Evolutionary conservation across 192 early-diverging fungal species (phyloP), one percentile per base, ranked within the genome.

Genomic region (Linnemannia zychae): DNA sequence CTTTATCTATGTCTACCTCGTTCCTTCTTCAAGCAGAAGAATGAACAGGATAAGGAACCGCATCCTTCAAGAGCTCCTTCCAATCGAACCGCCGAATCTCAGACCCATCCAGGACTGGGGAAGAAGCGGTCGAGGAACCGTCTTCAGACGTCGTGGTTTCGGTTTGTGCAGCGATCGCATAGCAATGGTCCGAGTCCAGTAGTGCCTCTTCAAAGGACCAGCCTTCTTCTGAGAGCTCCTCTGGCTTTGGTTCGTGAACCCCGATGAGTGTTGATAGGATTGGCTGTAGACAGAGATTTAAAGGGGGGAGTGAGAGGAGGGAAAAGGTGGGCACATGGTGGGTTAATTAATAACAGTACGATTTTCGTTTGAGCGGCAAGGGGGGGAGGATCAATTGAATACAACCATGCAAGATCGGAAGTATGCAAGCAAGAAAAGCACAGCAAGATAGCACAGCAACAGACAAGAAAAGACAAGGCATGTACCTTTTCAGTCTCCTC

Each of bases 191-290:
- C 4, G 65, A 67, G 47, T 77, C 75, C 33, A 77, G 34, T 18
- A 77, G 36, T 13, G 75, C 75, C 34, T 77, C 75, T 48, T 77
- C 75, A 70, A 77, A 77, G 44, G 75, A 69, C 75, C 75, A 77
- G 31, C 66, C 75, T 53, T 77, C 49, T 50, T 70, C 75, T 76
- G 74, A 63, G 22, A 69, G 75, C 46, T 50, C 22, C 49, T 77
- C 67, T n/a, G 67, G 67, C 38, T 53, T 77, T 33, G 75, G 67
- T 17, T 69, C 75, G 47, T 77, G 65, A 22, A 69, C 75, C 4
- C 68, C 66, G 2, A 77, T 69, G 48, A 48, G 22, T 6, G 75
- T 77, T 24, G 75, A 53, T 18, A 77, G 49, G 49, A 77, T 69
- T 47, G 75, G 75, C 75, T 76, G 33, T 34, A 33, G 15, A 20